These are phyloP conservation scores for Coemansia sp. DNA, from an alignment of 192 early-diverging fungal species.

Conservation along the genomic window DNA sequence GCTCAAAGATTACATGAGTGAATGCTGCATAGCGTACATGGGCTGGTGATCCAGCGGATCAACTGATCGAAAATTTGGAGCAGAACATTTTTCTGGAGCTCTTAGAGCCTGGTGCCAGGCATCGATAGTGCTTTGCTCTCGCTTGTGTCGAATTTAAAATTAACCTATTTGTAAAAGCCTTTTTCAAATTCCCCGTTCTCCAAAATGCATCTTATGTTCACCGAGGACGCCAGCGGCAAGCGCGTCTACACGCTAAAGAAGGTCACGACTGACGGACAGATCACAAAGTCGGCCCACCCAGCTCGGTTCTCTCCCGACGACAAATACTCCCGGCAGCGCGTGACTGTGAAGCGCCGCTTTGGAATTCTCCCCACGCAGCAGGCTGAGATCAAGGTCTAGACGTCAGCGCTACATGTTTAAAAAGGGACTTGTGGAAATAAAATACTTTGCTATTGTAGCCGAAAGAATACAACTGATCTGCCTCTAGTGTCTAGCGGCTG, in stretches of 20 bases:
- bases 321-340: conserved; percentile 97
- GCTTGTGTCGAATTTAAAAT: neutral
- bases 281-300: conserved; percentile 97
- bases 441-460: neutral
- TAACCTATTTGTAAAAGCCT: neutral
- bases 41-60: neutral
- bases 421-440: neutral
- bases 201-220: conserved; percentile 94
- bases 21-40: neutral
- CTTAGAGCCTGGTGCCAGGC: neutral
- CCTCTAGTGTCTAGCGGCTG: conserved; percentile 12
- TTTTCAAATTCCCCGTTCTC: neutral
- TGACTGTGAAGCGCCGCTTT: conserved; percentile 94
- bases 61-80: conserved; percentile 7
- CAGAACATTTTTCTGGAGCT: neutral
- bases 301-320: conserved; percentile 99
- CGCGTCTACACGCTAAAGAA: conserved; percentile 98
- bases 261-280: conserved; percentile 66
- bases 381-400: conserved; percentile 38
- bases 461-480: neutral
- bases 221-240: conserved; percentile 73
- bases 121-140: neutral
- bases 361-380: conserved; percentile 78
- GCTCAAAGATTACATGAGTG: neutral
- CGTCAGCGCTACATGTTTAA: neutral